Evolutionary conservation across 306 rosid genomes (phyloP).

Genomic region (Gleditsia sinensis): DNA sequence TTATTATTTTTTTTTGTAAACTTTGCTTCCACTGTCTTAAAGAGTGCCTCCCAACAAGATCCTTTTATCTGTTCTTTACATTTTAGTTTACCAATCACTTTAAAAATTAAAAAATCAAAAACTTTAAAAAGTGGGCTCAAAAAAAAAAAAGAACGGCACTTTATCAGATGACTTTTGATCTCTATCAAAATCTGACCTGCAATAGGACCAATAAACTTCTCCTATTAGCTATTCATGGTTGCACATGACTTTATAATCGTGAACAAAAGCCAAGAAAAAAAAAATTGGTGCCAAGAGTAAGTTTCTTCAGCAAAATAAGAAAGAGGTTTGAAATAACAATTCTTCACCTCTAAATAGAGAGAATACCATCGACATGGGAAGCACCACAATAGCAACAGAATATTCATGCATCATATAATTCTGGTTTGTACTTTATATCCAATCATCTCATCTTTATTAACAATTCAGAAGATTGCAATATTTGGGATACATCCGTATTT

Average conservation of each 20-base stretch:
- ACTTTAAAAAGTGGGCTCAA: background rate
- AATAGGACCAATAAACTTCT: background rate
- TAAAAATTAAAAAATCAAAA: background rate
- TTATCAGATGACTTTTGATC: background rate
- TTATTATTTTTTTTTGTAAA: background rate
- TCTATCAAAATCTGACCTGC: background rate
- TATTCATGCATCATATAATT: constrained; percentile 39
- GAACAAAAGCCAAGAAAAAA: background rate
- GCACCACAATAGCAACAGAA: constrained; percentile 27
- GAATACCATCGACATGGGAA: constrained; percentile 14
- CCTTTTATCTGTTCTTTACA: background rate
- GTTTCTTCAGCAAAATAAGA: background rate
- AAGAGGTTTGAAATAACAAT: background rate
- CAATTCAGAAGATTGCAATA: constrained; percentile 31
- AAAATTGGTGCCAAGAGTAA: background rate
- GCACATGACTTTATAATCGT: background rate
- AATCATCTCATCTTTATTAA: constrained; percentile 40
- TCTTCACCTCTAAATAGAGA: background rate
- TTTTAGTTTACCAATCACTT: background rate
- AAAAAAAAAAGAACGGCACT: background rate
- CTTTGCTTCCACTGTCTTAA: background rate
- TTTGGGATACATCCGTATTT: constrained; percentile 31
- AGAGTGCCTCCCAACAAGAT: background rate
- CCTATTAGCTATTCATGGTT: background rate
- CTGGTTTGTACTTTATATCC: constrained; percentile 32